These are phyloP conservation scores for Aureobasidium sp. DNA, from an alignment of 2,329 filamentous ascomycete species.

Conservation along the genomic window DNA sequence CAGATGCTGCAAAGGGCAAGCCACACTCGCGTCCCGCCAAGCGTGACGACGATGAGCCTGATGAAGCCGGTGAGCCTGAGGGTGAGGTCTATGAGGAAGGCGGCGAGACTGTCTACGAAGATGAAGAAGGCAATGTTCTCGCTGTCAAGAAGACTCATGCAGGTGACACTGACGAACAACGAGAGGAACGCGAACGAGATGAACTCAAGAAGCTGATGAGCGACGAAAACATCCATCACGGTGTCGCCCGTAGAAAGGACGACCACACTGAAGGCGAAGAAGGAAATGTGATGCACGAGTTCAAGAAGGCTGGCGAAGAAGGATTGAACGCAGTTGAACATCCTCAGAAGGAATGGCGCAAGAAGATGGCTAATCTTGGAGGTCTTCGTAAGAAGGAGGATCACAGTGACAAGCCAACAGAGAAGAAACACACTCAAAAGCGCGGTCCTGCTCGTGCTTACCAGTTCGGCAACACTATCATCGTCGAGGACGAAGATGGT, in stretches of 20 bases:
- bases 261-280: constrained; percentile 34
- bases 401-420: constrained; percentile 18
- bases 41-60: constrained; percentile 19
- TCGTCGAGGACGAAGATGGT: constrained; percentile 78
- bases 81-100: constrained; percentile 77
- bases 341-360: constrained; percentile 30
- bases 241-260: constrained; percentile 41
- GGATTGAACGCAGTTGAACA: constrained; percentile 50
- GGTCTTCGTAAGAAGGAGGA: constrained; percentile 36
- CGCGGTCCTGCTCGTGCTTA: constrained; percentile 72
- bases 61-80: constrained; percentile 23
- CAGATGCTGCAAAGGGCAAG: constrained; percentile 13
- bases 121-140: constrained; percentile 78
- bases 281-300: constrained; percentile 25
- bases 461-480: constrained; percentile 81
- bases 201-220: constrained; percentile 46
- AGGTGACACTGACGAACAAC: constrained; percentile 44
- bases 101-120: constrained; percentile 69
- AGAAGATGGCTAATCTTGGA: constrained; percentile 39
- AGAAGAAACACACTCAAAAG: constrained; percentile 26
- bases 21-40: constrained; percentile 27
- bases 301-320: constrained; percentile 55
- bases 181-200: constrained; percentile 50
- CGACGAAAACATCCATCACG: constrained; percentile 38
- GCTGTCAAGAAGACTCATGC: constrained; percentile 47